A percentile compares a stretch with the other conserved stretches of the same genome.
Evolutionary conservation across 306 rosid species (phyloP).

Genomic region (Dryas octopetala): DNA sequence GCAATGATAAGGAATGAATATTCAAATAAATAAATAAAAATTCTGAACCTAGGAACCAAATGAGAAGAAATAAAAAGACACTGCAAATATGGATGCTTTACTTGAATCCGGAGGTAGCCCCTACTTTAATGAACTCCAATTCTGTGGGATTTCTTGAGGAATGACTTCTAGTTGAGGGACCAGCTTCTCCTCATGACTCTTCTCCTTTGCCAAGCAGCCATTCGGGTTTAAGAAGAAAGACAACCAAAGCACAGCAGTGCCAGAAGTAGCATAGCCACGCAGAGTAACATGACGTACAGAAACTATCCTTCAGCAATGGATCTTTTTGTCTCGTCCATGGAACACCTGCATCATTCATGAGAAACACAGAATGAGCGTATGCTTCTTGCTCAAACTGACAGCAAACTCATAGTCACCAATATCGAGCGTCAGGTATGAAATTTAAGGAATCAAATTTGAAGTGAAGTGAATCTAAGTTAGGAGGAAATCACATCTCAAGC

Average conservation of each 20-base stretch:
- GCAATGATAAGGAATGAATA: not conserved
- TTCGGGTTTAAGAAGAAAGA: constrained; percentile 55
- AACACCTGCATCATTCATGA: constrained; percentile 94
- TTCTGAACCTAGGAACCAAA: not conserved
- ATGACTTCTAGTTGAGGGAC: constrained; percentile 76
- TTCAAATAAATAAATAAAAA: not conserved
- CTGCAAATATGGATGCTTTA: constrained; percentile 2
- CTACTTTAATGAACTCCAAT: constrained; percentile 46
- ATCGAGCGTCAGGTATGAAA: no score
- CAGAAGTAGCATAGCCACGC: constrained; percentile 51
- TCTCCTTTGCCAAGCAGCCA: constrained; percentile 55
- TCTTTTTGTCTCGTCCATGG: constrained; percentile 84
- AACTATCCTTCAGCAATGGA: constrained; percentile 60
- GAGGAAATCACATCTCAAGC: constrained; percentile 16
- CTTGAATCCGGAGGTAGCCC: constrained; percentile 85
- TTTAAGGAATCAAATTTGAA: not conserved
- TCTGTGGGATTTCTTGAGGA: constrained; percentile 51
- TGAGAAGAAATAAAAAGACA: not conserved
- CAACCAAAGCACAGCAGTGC: constrained; percentile 81
- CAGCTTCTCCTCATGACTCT: constrained; percentile 52
- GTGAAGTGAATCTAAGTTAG: not conserved
- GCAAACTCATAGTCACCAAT: no score
- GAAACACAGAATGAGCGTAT: constrained; percentile 12
- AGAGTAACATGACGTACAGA: constrained; percentile 78
- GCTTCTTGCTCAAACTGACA: not conserved